Evolutionary conservation across 495 filamentous ascomycete genomes (phyloP).

Genomic region (Penicillium salamii): DNA sequence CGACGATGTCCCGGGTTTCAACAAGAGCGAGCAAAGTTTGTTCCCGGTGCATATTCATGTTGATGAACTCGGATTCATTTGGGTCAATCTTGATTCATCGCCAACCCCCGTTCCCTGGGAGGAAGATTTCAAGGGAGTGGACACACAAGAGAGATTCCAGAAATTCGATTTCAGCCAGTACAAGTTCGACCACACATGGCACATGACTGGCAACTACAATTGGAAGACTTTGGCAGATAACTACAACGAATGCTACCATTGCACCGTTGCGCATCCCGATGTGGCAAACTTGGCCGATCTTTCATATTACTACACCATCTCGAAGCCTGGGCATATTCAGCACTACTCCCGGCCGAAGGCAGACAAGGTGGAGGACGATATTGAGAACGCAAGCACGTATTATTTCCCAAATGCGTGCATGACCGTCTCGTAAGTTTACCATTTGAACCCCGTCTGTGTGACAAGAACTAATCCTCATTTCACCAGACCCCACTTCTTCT

Average conservation of each 20-base stretch:
- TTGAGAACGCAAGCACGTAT: conserved; percentile 44
- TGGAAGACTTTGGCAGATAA: conserved; percentile 55
- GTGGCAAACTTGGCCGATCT: conserved; percentile 43
- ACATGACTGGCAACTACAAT: conserved; percentile 49
- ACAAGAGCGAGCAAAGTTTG: conserved; percentile 48
- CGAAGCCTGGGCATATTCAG: conserved; percentile 36
- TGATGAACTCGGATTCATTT: conserved; percentile 47
- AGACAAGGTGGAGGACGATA: conserved; percentile 33
- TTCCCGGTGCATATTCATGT: conserved; percentile 45
- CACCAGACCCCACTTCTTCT: conserved; percentile 44
- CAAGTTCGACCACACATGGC: conserved; percentile 49
- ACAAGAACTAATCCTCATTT: neutral
- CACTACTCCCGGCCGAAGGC: conserved; percentile 40
- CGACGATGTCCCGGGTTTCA: conserved; percentile 50
- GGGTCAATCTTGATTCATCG: conserved; percentile 48
- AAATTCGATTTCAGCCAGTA: conserved; percentile 47
- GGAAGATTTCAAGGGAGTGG: conserved; percentile 43
- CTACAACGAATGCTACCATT: conserved; percentile 57
- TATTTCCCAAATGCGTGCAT: conserved; percentile 49
- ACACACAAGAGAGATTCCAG: conserved; percentile 38
- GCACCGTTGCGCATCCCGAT: conserved; percentile 46
- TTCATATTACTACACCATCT: conserved; percentile 39
- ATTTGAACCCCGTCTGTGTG: too few species aligned
- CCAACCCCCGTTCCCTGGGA: conserved; percentile 44
- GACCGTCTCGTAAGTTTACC: conserved; percentile 45